Percentiles rank a stretch among this genome's conserved stretches.
Evolutionary conservation across 129 eudicot genomes (phyloP).

Genomic region (Saussurea involucrata): DNA sequence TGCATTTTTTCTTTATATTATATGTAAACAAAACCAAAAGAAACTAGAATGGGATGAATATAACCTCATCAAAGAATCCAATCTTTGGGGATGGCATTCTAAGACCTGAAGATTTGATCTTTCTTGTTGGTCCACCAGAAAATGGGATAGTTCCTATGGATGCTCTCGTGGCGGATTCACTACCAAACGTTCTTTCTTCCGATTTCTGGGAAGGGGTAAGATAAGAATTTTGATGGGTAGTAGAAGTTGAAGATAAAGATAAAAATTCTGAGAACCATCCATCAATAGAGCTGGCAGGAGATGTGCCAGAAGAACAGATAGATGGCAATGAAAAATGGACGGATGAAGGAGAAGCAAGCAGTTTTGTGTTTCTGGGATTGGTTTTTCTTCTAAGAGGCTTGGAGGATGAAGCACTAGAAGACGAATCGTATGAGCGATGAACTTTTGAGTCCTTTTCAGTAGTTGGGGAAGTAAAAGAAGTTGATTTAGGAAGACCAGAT

Average conservation of each 20-base stretch:
- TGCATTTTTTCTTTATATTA: background rate
- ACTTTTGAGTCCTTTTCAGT: conserved; percentile 16
- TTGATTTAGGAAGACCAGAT: conserved; percentile 26
- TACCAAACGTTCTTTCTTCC: background rate
- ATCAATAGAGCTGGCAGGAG: conserved; percentile 40
- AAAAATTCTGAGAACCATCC: conserved; percentile 30
- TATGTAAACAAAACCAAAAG: background rate
- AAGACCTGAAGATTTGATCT: conserved; percentile 50
- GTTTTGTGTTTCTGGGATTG: conserved; percentile 31
- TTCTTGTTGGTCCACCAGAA: conserved; percentile 29
- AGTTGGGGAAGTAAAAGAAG: conserved; percentile 24
- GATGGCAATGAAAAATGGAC: conserved; percentile 29
- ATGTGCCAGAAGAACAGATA: conserved; percentile 25
- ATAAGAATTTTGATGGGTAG: background rate
- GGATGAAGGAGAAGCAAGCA: conserved; percentile 28
- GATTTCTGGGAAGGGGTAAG: background rate
- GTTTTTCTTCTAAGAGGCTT: conserved; percentile 22
- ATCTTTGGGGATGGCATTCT: conserved; percentile 69
- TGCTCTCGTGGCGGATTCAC: conserved; percentile 10
- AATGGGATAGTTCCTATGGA: conserved; percentile 5
- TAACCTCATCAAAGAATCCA: conserved; percentile 77
- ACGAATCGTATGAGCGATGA: conserved; percentile 15
- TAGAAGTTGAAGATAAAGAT: conserved; percentile 24
- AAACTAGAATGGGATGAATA: conserved; percentile 1
- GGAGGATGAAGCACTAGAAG: conserved; percentile 29